Evolutionary conservation across 495 filamentous ascomycete genomes (phyloP), one percentile per base, ranked within the genome.

Genomic region (Penicillium atrosanguineum): DNA sequence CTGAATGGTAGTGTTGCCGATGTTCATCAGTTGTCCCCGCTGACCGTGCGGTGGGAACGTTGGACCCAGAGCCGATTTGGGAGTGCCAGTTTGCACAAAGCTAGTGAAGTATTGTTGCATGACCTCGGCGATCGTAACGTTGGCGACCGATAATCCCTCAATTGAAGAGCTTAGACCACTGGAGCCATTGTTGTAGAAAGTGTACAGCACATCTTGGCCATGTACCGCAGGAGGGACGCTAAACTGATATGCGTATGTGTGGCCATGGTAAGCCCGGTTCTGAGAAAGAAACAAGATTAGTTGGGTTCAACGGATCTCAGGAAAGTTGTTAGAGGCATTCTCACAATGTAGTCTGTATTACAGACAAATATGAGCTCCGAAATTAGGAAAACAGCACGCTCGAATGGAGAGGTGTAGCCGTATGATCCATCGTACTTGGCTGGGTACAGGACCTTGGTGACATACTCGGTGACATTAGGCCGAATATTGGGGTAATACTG

Each of bases 41-140:
- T 51, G n/a, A 0, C 75, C 75, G 60, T 77, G 77, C 34, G 61
- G 51, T 16, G 58, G 46, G 49, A 85, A 80, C 6, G 45, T 37
- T 11, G 75, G 75, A 1, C 74, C 61, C 9, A 69, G 63, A 7
- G 59, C 40, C 8, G 69, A 73, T n/a, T 64, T 69, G 16, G 82
- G 81, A 8, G 34, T 44, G 3, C 82, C 82, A 7, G 61, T 73
- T 48, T 63, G 59, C 11, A 69, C 79, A 54, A 88, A 89, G 51
- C 66, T 74, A 0, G 79, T 80, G 37, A 87, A 74, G 57, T 81
- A 87, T 19, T 81, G 71, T 65, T 88, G 85, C 63, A 87, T 62
- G 6, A 69, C 72, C 16, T 70, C 41, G 1, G 85, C 85, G 1
- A 83, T 62, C 3, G 74, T 69, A 3, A 50, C 62, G 39, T 77